These are phyloP conservation scores for Abelmoschus esculentus DNA, from an alignment of 345 rosid genomes.

Conservation along the genomic window DNA sequence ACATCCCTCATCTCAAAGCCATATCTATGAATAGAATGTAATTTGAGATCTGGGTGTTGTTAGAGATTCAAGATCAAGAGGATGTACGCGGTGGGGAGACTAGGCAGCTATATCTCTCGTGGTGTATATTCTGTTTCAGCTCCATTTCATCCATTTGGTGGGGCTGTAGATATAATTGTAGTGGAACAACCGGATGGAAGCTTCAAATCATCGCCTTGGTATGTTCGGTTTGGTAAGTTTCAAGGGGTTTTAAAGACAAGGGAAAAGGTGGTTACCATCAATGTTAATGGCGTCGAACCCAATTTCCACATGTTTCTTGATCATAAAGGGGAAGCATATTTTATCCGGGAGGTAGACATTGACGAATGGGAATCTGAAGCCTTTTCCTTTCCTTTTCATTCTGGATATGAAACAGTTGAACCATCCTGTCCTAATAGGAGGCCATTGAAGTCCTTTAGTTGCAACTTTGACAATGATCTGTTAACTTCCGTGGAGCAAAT, in stretches of 20 bases:
- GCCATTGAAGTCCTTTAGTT: conserved; percentile 43
- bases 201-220: conserved; percentile 96
- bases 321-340: conserved; percentile 83
- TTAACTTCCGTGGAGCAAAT: conserved; percentile 13
- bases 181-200: conserved; percentile 93
- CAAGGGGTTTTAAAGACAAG: conserved; percentile 84
- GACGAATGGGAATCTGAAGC: conserved; percentile 46
- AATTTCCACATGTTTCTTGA: conserved; percentile 76
- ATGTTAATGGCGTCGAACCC: conserved; percentile 63
- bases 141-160: conserved; percentile 95
- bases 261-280: conserved; percentile 52
- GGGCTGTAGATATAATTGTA: conserved; percentile 91
- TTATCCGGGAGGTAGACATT: conserved; percentile 49
- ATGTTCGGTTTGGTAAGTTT: conserved; percentile 85
- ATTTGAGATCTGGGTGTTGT: conserved; percentile 20
- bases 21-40: not conserved
- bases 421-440: conserved; percentile 24
- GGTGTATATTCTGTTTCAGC: conserved; percentile 37
- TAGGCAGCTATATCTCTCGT: conserved; percentile 77
- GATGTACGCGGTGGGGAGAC: conserved; percentile 79
- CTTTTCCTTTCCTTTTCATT: conserved; percentile 36
- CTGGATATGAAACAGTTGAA: conserved; percentile 49
- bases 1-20: not conserved
- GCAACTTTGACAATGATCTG: conserved; percentile 30
- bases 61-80: conserved; percentile 8